These are phyloP conservation scores for Hemisphaericaspora xylanilytica DNA, from an alignment of 1,139 yeast genomes.

Conservation along the genomic window DNA sequence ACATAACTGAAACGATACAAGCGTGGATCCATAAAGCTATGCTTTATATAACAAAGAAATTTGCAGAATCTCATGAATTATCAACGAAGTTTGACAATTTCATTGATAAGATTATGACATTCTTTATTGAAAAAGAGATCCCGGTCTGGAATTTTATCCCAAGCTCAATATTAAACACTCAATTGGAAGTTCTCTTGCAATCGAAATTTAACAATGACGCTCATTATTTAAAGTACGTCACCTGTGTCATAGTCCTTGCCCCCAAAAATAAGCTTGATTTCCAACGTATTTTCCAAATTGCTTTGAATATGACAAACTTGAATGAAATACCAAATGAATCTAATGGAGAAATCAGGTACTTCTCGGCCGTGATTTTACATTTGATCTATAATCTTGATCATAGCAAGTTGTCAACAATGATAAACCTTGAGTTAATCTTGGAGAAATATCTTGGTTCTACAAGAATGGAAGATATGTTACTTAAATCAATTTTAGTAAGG, in stretches of 20 bases:
- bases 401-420: conserved; percentile 43
- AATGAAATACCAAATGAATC: conserved; percentile 21
- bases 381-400: conserved; percentile 48
- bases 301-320: conserved; percentile 51
- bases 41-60: conserved; percentile 58
- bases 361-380: conserved; percentile 43
- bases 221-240: conserved; percentile 40
- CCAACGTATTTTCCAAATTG: conserved; percentile 61
- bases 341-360: conserved; percentile 30
- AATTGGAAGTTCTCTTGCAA: conserved; percentile 61
- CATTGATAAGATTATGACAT: conserved; percentile 19
- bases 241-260: conserved; percentile 33
- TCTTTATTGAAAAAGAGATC: conserved; percentile 13
- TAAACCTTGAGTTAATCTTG: conserved; percentile 10
- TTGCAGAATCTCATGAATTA: conserved; percentile 49
- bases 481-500: conserved; percentile 52
- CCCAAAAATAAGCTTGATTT: conserved; percentile 39
- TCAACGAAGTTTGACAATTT: conserved; percentile 32
- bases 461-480: conserved; percentile 57
- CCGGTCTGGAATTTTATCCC: conserved; percentile 48
- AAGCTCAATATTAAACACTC: conserved; percentile 54
- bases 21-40: conserved; percentile 51
- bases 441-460: conserved; percentile 57
- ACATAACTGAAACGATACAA: conserved; percentile 6
- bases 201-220: conserved; percentile 45